A percentile compares a stretch with the other conserved stretches of the same genome.
Evolutionary conservation across 192 early-diverging fungal genomes (phyloP).

Genomic region (Mortierella alpina): DNA sequence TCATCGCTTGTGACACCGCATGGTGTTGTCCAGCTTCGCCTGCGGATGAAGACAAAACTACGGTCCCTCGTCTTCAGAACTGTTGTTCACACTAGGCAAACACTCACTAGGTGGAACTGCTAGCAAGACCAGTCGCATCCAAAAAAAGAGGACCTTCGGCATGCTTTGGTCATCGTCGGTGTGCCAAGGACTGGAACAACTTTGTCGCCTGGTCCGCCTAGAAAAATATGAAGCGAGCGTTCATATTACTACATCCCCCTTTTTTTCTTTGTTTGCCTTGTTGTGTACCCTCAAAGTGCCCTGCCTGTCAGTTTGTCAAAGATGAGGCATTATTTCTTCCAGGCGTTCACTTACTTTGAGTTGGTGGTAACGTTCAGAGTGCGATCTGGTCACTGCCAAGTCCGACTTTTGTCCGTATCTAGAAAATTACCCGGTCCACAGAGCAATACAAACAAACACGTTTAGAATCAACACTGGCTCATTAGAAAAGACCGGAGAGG

Average conservation of each 20-base stretch:
- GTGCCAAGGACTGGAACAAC: slow-evolving; percentile 50
- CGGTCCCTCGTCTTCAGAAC: too few relatives aligned
- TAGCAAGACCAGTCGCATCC: too few relatives aligned
- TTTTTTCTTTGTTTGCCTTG: too few relatives aligned
- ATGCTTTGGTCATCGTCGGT: slow-evolving; percentile 33
- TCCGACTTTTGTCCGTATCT: slow-evolving; percentile 40
- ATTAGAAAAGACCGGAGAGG: background rate
- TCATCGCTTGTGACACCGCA: too few relatives aligned
- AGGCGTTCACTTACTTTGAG: slow-evolving; percentile 31
- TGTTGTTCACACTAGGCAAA: too few relatives aligned
- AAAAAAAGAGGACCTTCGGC: background rate
- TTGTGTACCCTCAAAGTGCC: slow-evolving; percentile 11
- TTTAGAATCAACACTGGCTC: background rate
- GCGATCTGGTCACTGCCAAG: slow-evolving; percentile 18
- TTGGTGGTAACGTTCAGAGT: slow-evolving; percentile 46
- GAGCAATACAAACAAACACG: background rate
- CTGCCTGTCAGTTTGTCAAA: slow-evolving; percentile 31
- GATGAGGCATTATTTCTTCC: slow-evolving; percentile 22
- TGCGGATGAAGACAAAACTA: too few relatives aligned
- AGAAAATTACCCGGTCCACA: background rate
- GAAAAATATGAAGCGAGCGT: background rate
- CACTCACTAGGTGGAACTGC: too few relatives aligned
- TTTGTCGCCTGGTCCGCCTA: slow-evolving; percentile 51
- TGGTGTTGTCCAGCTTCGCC: too few relatives aligned
- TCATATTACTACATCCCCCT: background rate